Evolutionary conservation across 129 eudicot genomes (phyloP), one percentile per base, ranked within the genome.

Genomic region (Tagetes erecta): DNA sequence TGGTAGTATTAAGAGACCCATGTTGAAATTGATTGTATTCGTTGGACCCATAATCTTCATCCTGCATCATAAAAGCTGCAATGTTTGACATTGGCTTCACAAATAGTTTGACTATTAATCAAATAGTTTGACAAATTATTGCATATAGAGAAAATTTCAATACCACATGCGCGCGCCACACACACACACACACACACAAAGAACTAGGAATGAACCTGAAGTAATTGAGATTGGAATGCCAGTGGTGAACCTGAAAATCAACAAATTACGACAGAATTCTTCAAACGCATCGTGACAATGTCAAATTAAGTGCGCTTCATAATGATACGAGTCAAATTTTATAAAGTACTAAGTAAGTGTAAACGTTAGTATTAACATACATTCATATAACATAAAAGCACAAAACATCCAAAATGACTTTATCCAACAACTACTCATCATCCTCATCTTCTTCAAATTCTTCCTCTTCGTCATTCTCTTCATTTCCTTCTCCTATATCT

Each of bases 1-100:
- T 74, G 40, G 97, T 91, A 58, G 97, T 91, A 58, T 85, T 91
- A 11, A 91, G 86, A 53, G 97, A 84, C 64, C 87, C 94, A 20
- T 58, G 91, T 74, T 90, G 93, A 65, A 65, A 90, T 59, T 90
- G 73, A 59, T 85, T 85, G 52, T 90, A 86, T 64, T 87, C 91
- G 34, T 82, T 87, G 11, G 97, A 91, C 3, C 94, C 97, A 86
- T 91, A 91, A 3, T 59, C 70, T 73, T 91, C 97, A 11, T 78
- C 91, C 97, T 91, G 84, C 80, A 82, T 38, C 3, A 6, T 27
- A 51, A 20, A 20, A 20, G 27, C 27, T 20, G 27, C 27, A 20
- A 20, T 20, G 27, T 20, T 20, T 20, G 27, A 20, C 27, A 20
- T 20, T 20, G 27, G 27, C 27, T 20, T 20, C 27, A 20, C 27